A percentile compares a stretch with the other conserved stretches of the same genome.
These are phyloP conservation scores for Breynia disticha DNA, from an alignment of 441 rosid species.

Conservation along the genomic window DNA sequence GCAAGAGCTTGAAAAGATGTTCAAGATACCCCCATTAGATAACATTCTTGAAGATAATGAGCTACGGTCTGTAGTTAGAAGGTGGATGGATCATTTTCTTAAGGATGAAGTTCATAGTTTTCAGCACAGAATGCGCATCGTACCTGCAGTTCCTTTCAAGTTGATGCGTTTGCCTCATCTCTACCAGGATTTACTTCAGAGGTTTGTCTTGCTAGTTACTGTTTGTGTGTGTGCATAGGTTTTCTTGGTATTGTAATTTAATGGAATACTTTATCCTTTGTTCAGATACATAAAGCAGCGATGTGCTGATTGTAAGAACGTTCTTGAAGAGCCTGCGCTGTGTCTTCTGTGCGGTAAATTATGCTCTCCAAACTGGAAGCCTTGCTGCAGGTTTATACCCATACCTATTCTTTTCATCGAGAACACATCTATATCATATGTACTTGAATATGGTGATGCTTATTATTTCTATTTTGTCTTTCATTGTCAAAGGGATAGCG, in stretches of 20 bases:
- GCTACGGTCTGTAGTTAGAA: slow-evolving; percentile 40
- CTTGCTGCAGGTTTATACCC: slow-evolving; percentile 80
- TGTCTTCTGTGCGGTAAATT: slow-evolving; percentile 93
- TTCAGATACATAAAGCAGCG: slow-evolving; percentile 73
- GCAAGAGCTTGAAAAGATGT: slow-evolving; percentile 59
- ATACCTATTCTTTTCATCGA: slow-evolving; percentile 8
- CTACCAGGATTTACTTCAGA: slow-evolving; percentile 81
- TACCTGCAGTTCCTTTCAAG: slow-evolving; percentile 75
- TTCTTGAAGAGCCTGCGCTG: slow-evolving; percentile 63
- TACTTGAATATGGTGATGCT: too few relatives aligned
- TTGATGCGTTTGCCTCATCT: slow-evolving; percentile 75
- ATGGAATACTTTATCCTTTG: slow-evolving; percentile 16
- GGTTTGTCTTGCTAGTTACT: slow-evolving; percentile 39
- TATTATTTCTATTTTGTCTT: slow-evolving; percentile 3
- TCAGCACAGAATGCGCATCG: slow-evolving; percentile 31
- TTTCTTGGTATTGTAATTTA: slow-evolving; percentile 8
- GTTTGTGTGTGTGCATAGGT: slow-evolving; percentile 6
- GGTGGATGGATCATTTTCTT: slow-evolving; percentile 67
- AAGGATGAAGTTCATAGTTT: slow-evolving; percentile 33
- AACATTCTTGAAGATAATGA: slow-evolving; percentile 45
- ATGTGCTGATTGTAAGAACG: slow-evolving; percentile 55
- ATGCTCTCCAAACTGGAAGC: slow-evolving; percentile 69
- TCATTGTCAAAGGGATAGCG: slow-evolving; percentile 44
- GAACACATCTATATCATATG: not conserved
- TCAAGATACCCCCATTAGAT: slow-evolving; percentile 66